These are phyloP conservation scores for Carnegiea gigantea DNA, from an alignment of 179 eudicot species.

Conservation along the genomic window DNA sequence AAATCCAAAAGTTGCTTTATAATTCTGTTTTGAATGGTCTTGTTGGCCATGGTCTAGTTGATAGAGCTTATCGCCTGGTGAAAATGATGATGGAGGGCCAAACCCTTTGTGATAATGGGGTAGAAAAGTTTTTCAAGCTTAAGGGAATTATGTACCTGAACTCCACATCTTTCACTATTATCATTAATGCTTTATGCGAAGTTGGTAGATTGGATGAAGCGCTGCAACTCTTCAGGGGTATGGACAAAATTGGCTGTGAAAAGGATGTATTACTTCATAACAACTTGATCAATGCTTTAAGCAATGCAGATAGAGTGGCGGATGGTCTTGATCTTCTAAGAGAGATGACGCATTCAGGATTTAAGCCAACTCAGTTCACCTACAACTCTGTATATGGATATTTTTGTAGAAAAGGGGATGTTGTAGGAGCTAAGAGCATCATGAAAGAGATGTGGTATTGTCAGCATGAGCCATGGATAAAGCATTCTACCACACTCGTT, in stretches of 20 bases:
- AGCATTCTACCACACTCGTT: constrained; percentile 68
- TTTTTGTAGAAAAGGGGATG: constrained; percentile 64
- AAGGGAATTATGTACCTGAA: constrained; percentile 37
- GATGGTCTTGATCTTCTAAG: constrained; percentile 57
- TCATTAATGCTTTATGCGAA: constrained; percentile 56
- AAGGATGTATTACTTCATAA: constrained; percentile 56
- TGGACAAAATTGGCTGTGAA: constrained; percentile 54
- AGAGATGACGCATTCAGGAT: constrained; percentile 59
- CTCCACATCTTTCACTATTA: constrained; percentile 48
- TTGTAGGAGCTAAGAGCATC: constrained; percentile 45
- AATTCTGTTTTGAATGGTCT: constrained; percentile 55
- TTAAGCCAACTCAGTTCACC: constrained; percentile 68
- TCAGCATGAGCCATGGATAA: constrained; percentile 89
- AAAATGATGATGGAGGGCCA: constrained; percentile 40
- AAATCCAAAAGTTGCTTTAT: constrained; percentile 35
- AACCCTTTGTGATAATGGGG: constrained; percentile 20
- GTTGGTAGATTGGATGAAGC: constrained; percentile 59
- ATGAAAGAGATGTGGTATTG: constrained; percentile 64
- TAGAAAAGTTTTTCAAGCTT: constrained; percentile 36
- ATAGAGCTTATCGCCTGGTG: constrained; percentile 53
- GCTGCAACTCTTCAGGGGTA: constrained; percentile 51
- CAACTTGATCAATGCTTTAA: constrained; percentile 57
- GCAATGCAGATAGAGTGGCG: constrained; percentile 49
- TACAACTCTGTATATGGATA: constrained; percentile 69
- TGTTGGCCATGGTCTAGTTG: constrained; percentile 42